Evolutionary conservation across 441 rosid genomes (phyloP).

Genomic region (Biscutella auriculata): DNA sequence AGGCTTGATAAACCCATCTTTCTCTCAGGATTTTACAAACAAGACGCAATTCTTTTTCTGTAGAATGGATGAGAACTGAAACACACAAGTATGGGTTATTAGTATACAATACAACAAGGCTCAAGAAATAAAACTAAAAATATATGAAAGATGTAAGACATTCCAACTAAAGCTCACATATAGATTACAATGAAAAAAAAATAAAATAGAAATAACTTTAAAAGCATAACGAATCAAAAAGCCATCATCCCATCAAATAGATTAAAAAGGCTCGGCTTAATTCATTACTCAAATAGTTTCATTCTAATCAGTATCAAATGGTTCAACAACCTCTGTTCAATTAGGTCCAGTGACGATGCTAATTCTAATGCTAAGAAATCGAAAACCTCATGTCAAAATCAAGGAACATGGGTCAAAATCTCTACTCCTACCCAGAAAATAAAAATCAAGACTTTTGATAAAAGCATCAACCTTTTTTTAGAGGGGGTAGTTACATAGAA

Average conservation of each 20-base stretch:
- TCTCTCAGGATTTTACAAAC: not conserved
- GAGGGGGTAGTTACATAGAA: not conserved
- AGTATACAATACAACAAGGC: slow-evolving; percentile 1
- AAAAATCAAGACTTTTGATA: not conserved
- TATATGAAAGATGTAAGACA: not conserved
- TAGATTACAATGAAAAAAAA: not conserved
- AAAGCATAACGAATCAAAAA: not conserved
- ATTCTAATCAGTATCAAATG: not conserved
- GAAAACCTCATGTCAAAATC: not conserved
- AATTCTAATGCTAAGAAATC: not conserved
- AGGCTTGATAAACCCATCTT: slow-evolving; percentile 82
- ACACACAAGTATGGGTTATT: not conserved
- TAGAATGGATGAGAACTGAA: slow-evolving; percentile 18
- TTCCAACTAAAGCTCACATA: not conserved
- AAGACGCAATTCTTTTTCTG: not conserved
- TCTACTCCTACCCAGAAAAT: not conserved
- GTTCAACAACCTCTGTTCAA: not conserved
- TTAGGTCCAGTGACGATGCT: not conserved
- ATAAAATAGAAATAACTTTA: not conserved
- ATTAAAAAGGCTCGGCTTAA: not conserved
- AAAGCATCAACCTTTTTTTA: not conserved
- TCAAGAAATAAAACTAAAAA: not conserved
- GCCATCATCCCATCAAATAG: not conserved
- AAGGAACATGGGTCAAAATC: not conserved
- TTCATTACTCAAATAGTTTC: not conserved